Evolutionary conservation across 345 rosid genomes (phyloP).

Genomic region (Ceriops decandra): DNA sequence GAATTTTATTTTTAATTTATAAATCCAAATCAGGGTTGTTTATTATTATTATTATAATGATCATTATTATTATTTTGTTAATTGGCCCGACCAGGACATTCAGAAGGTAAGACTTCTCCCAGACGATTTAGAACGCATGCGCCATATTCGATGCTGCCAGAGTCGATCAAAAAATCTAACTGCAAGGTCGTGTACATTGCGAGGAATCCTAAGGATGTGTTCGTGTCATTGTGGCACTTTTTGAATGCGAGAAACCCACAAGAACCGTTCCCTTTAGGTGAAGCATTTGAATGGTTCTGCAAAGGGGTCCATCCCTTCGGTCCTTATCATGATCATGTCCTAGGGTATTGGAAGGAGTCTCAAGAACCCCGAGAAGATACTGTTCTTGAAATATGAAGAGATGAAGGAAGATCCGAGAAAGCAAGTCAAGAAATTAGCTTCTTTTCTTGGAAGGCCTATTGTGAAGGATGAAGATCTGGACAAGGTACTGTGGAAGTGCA

Average conservation of each 20-base stretch:
- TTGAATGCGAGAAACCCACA: neutral
- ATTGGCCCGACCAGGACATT: too few species aligned
- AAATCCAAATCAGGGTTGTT: too few species aligned
- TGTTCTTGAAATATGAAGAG: constrained; percentile 41
- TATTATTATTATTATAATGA: too few species aligned
- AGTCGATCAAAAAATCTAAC: neutral
- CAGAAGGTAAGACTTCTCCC: too few species aligned
- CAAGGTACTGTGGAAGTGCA: constrained; percentile 27
- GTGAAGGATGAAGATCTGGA: constrained; percentile 29
- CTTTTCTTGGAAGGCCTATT: constrained; percentile 24
- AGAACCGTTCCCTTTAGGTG: neutral
- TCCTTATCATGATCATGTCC: constrained; percentile 34
- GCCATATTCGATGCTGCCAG: neutral
- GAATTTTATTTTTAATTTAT: too few species aligned
- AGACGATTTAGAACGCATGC: neutral
- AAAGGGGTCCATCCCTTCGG: constrained; percentile 32
- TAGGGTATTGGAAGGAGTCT: constrained; percentile 34
- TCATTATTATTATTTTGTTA: too few species aligned
- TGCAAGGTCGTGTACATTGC: neutral
- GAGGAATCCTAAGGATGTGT: neutral
- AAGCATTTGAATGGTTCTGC: constrained; percentile 31
- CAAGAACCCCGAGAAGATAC: constrained; percentile 19
- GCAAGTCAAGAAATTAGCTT: constrained; percentile 4
- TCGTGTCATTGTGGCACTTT: neutral
- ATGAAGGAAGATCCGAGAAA: constrained; percentile 11